These are phyloP conservation scores for Raphanus raphanistrum DNA, from an alignment of 345 rosid species.

Conservation along the genomic window DNA sequence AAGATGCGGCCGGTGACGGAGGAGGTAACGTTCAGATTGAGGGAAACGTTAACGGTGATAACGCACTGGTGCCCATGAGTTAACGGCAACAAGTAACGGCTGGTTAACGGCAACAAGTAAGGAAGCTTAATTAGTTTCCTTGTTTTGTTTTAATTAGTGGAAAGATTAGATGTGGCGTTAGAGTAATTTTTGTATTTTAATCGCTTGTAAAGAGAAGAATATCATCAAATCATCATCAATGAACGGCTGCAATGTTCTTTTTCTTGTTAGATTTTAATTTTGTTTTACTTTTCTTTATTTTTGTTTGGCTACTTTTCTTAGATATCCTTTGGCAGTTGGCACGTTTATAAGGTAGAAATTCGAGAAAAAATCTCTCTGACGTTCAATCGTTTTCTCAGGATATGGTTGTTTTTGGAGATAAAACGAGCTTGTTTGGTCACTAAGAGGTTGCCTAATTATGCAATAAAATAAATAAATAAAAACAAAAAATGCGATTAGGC, in stretches of 20 bases:
- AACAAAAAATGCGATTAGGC: background rate
- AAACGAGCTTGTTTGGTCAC: background rate
- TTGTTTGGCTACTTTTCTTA: background rate
- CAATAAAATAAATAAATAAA: background rate
- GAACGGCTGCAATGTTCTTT: slow-evolving; percentile 3
- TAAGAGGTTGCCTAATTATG: background rate
- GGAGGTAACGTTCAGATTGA: slow-evolving; percentile 47
- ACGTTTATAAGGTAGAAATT: background rate
- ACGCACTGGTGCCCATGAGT: slow-evolving; percentile 32
- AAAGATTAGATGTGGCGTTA: slow-evolving; percentile 5
- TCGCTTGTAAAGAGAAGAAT: slow-evolving; percentile 20
- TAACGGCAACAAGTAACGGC: slow-evolving; percentile 38
- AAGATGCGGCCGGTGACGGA: slow-evolving; percentile 56
- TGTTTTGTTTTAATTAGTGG: background rate
- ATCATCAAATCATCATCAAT: background rate
- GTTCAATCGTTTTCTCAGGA: background rate
- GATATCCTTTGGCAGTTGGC: background rate
- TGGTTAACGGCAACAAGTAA: slow-evolving; percentile 35
- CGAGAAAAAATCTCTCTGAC: background rate
- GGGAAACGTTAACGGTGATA: slow-evolving; percentile 28
- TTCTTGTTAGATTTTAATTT: background rate
- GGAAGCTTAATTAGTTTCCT: slow-evolving; percentile 15
- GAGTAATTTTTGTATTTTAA: slow-evolving; percentile 29
- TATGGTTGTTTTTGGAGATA: background rate
- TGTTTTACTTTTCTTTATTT: background rate